Evolutionary conservation across 2,329 filamentous ascomycete genomes (phyloP).

Genomic region (Sporothrix dimorphospora): DNA sequence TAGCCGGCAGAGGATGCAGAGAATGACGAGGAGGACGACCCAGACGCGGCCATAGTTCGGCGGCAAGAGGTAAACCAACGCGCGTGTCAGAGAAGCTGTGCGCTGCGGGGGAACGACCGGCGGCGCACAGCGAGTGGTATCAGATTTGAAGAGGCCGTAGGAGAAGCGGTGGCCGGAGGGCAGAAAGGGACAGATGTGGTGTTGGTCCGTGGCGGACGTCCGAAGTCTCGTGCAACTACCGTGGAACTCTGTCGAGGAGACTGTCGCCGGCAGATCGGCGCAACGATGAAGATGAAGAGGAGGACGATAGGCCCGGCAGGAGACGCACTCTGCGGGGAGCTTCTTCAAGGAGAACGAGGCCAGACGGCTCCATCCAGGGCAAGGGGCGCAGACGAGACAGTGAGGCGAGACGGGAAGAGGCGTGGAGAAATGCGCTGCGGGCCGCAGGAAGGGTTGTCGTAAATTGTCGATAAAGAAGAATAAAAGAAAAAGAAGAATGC

Average conservation of each 20-base stretch:
- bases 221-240: neutral
- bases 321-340: constrained; percentile 1
- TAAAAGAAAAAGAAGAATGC: neutral
- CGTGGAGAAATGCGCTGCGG: neutral
- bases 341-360: neutral
- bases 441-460: neutral
- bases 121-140: neutral
- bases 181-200: neutral
- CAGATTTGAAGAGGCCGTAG: too few relatives aligned
- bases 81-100: neutral
- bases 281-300: neutral
- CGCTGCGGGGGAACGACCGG: neutral
- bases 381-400: neutral
- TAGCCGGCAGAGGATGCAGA: constrained; percentile 50
- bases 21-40: constrained; percentile 54
- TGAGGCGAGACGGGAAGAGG: too few relatives aligned
- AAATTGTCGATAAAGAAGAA: neutral
- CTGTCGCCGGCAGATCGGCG: neutral
- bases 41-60: constrained; percentile 38
- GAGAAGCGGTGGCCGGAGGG: neutral
- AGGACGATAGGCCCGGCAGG: neutral
- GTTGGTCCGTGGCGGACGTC: neutral
- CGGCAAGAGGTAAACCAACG: constrained; percentile 1
- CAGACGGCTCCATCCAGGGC: constrained; percentile 26
- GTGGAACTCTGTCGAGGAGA: neutral